Evolutionary conservation across 805 yeast species (phyloP).

Genomic region (Sugiyamaella valdiviana): DNA sequence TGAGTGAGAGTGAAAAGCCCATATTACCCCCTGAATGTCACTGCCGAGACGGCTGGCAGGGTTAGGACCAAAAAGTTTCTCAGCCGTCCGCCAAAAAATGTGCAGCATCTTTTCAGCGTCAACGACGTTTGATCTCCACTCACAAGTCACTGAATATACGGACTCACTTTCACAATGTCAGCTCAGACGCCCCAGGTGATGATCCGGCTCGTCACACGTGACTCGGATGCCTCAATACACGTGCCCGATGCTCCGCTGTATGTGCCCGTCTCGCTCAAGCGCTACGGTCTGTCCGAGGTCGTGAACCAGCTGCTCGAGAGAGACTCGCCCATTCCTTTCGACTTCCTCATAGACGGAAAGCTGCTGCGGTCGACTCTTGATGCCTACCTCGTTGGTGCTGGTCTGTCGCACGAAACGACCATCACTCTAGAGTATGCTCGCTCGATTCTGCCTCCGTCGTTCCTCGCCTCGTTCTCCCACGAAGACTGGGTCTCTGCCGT

Average conservation of each 20-base stretch:
- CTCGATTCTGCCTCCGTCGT: slow-evolving; percentile 91
- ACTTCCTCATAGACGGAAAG: slow-evolving; percentile 81
- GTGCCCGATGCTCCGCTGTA: slow-evolving; percentile 75
- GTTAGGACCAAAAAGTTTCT: not conserved
- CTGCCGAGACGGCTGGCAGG: not conserved
- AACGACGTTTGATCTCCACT: too few species aligned
- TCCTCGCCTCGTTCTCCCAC: slow-evolving; percentile 76
- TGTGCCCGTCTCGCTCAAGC: slow-evolving; percentile 79
- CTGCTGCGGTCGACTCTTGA: slow-evolving; percentile 72
- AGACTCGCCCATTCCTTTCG: slow-evolving; percentile 75
- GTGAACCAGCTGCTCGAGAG: slow-evolving; percentile 76
- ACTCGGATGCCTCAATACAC: slow-evolving; percentile 49
- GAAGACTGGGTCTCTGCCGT: slow-evolving; percentile 94
- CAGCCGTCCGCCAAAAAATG: not conserved
- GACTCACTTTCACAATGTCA: slow-evolving; percentile 5
- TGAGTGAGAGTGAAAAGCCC: not conserved
- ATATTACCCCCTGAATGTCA: not conserved
- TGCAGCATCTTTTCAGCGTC: not conserved
- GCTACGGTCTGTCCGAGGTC: slow-evolving; percentile 91
- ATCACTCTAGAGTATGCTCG: slow-evolving; percentile 83
- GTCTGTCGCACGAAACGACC: slow-evolving; percentile 74
- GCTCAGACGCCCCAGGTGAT: slow-evolving; percentile 47
- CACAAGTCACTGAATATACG: too few species aligned
- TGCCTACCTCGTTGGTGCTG: slow-evolving; percentile 69
- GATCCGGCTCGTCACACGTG: slow-evolving; percentile 73